Evolutionary conservation across 306 rosid species (phyloP).

Genomic region (Pachyrhizus erosus): DNA sequence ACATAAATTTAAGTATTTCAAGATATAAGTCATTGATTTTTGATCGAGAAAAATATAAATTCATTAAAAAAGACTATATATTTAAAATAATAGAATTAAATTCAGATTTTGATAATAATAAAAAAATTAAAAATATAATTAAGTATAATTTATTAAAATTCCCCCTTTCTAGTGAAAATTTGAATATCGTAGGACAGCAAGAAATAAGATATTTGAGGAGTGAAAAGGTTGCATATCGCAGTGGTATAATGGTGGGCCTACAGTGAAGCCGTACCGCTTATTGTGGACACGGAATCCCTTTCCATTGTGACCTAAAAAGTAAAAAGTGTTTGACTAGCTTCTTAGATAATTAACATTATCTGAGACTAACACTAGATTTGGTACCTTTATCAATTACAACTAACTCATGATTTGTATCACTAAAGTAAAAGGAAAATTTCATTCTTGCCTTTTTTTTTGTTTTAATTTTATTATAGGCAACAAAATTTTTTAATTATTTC

Average conservation of each 20-base stretch:
- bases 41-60: no score
- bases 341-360: not conserved
- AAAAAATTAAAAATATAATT: no score
- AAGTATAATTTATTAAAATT: no score
- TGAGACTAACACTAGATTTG: not conserved
- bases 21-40: no score
- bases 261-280: not conserved
- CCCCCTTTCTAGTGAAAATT: not conserved
- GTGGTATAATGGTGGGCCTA: slow-evolving; percentile 30
- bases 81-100: no score
- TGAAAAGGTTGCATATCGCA: not conserved
- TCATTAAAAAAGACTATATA: no score
- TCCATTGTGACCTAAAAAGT: not conserved
- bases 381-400: not conserved
- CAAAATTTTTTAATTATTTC: no score
- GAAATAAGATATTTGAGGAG: not conserved
- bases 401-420: not conserved
- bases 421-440: no score
- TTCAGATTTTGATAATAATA: no score
- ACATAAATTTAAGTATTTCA: no score
- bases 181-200: not conserved
- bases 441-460: no score
- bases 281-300: slow-evolving; percentile 29
- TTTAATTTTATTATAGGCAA: no score
- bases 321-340: not conserved